Evolutionary conservation across 2,329 filamentous ascomycete species (phyloP).

Genomic region (Gaeumannomyces tritici): DNA sequence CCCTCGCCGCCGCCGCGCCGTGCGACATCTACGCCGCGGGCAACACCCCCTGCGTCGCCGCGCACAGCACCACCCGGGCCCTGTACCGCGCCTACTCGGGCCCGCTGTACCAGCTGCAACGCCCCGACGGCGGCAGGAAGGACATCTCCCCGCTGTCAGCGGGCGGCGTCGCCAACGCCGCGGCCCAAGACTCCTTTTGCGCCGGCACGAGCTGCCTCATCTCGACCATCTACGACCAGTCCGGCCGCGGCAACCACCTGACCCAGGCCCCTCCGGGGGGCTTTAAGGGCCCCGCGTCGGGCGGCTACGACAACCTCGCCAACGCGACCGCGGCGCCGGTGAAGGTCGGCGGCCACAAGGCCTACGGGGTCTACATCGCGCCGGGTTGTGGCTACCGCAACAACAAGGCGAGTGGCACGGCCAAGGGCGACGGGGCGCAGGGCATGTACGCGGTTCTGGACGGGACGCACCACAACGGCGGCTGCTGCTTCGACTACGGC

Average conservation of each 20-base stretch:
- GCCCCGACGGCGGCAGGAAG: slow-evolving; percentile 38
- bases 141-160: slow-evolving; percentile 41
- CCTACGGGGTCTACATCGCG: slow-evolving; percentile 53
- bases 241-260: slow-evolving; percentile 50
- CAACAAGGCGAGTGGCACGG: slow-evolving; percentile 39
- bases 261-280: slow-evolving; percentile 50
- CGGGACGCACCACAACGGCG: slow-evolving; percentile 48
- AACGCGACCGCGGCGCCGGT: slow-evolving; percentile 51
- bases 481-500: slow-evolving; percentile 49
- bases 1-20: slow-evolving; percentile 36
- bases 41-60: slow-evolving; percentile 52
- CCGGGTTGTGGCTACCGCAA: slow-evolving; percentile 56
- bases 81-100: slow-evolving; percentile 44
- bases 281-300: slow-evolving; percentile 43
- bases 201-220: slow-evolving; percentile 52
- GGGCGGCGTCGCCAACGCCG: slow-evolving; percentile 53
- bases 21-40: slow-evolving; percentile 53
- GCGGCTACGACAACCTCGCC: slow-evolving; percentile 51
- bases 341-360: slow-evolving; percentile 48
- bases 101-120: slow-evolving; percentile 49
- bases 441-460: slow-evolving; percentile 53
- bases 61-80: slow-evolving; percentile 55
- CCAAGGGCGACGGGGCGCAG: slow-evolving; percentile 43
- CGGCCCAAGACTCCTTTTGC: slow-evolving; percentile 52
- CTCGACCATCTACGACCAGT: slow-evolving; percentile 57